A percentile compares a stretch with the other conserved stretches of the same genome.
Evolutionary conservation across 306 rosid genomes (phyloP).

Genomic region (Prunus mume): DNA sequence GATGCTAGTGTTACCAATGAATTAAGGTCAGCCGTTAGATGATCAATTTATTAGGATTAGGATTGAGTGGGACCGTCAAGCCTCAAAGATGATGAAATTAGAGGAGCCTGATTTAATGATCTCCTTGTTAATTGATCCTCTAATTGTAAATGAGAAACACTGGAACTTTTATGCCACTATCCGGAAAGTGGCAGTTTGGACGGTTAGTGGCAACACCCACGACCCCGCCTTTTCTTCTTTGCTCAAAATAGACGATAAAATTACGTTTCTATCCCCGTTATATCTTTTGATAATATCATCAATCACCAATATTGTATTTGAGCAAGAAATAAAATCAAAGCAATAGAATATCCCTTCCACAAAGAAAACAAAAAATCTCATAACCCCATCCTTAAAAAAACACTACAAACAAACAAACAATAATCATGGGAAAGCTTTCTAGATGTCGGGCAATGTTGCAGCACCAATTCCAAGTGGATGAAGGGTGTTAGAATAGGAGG

Average conservation of each 20-base stretch:
- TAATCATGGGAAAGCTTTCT: no score
- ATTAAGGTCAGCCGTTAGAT: background rate
- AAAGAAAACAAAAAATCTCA: background rate
- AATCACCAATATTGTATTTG: background rate
- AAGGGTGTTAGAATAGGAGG: no score
- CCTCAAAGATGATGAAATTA: background rate
- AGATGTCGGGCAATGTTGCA: no score
- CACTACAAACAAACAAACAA: no score
- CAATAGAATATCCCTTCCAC: no score
- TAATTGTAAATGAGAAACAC: background rate
- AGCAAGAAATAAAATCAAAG: background rate
- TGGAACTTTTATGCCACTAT: conserved; percentile 21
- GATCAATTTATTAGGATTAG: background rate
- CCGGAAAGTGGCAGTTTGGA: conserved; percentile 38
- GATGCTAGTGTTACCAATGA: background rate
- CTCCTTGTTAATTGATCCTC: background rate
- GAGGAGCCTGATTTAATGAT: background rate
- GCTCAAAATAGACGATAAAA: conserved; percentile 8
- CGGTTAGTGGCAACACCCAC: conserved; percentile 54
- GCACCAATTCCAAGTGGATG: no score
- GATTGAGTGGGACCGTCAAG: background rate
- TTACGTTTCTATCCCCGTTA: background rate
- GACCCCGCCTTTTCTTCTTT: conserved; percentile 27
- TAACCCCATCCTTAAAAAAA: no score
- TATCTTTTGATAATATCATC: background rate